Evolutionary conservation across 1,284 basidiomycete genomes (phyloP).

Genomic region (Trichosporon asahii): DNA sequence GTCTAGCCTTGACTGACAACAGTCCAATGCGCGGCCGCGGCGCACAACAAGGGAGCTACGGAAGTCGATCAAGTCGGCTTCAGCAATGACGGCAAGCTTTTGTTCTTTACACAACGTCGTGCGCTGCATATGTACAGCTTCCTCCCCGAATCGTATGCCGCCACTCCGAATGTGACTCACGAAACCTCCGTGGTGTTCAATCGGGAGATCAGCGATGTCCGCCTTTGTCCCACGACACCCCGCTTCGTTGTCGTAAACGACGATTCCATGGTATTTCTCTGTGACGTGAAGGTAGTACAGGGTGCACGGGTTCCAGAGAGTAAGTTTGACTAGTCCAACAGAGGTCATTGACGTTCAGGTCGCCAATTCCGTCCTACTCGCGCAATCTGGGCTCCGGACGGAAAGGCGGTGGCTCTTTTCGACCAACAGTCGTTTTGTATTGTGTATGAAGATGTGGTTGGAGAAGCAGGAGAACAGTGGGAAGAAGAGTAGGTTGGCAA

Average conservation of each 20-base stretch:
- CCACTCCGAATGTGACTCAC: constrained; percentile 31
- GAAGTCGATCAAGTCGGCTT: constrained; percentile 62
- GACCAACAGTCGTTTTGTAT: constrained; percentile 35
- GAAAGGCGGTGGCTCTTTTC: constrained; percentile 29
- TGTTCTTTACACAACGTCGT: constrained; percentile 55
- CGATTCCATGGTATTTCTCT: constrained; percentile 35
- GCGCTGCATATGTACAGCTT: constrained; percentile 43
- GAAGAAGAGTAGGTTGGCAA: constrained; percentile 13
- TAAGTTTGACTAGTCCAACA: constrained; percentile 15
- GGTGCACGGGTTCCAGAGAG: constrained; percentile 40
- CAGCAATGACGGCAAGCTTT: constrained; percentile 67
- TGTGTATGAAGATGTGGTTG: constrained; percentile 27
- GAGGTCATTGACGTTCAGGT: not conserved
- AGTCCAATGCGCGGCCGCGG: no score
- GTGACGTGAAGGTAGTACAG: constrained; percentile 40
- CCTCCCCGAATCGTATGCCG: constrained; percentile 23
- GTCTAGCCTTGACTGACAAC: no score
- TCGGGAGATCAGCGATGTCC: constrained; percentile 23
- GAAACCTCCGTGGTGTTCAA: constrained; percentile 31
- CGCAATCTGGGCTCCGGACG: constrained; percentile 40
- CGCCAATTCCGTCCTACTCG: constrained; percentile 24
- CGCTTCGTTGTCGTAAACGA: constrained; percentile 28
- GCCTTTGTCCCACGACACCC: constrained; percentile 29
- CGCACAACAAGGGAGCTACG: not conserved
- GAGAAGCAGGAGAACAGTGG: constrained; percentile 3